Conservation (phyloP, 1,139 yeast species). For the Geotrichum bryndzae region DNA sequence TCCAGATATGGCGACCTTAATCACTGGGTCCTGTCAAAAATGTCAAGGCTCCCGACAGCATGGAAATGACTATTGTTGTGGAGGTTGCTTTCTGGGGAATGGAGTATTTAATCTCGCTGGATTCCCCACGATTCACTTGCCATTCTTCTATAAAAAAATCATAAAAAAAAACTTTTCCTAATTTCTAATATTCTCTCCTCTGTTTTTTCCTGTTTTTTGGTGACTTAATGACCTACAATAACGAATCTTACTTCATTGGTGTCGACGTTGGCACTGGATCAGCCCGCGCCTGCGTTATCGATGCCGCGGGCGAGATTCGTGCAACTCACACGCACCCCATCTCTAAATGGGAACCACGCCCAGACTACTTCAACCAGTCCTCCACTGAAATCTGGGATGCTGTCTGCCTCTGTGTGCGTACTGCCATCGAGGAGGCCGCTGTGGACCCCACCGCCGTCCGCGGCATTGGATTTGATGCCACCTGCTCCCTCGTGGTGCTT, state of each 20-base stretch:
- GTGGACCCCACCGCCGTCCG: constrained; percentile 56
- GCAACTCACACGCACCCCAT: constrained; percentile 75
- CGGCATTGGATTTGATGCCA: constrained; percentile 95
- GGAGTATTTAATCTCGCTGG: not conserved
- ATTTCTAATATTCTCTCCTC: not conserved
- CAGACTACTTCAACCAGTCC: constrained; percentile 62
- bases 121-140: not conserved
- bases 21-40: not conserved
- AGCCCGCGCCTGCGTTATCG: constrained; percentile 89
- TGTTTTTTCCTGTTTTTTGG: not conserved
- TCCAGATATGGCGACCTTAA: not conserved
- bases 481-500: constrained; percentile 86
- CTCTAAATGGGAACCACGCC: constrained; percentile 49
- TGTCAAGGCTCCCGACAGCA: not conserved
- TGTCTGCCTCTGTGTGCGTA: constrained; percentile 68
- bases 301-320: constrained; percentile 72
- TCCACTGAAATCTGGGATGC: constrained; percentile 92
- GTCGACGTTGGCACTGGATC: constrained; percentile 98
- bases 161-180: not conserved
- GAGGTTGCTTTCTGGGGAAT: not conserved
- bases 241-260: constrained; percentile 58
- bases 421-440: constrained; percentile 60
- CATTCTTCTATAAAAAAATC: not conserved
- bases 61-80: not conserved
- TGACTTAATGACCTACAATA: not conserved